phyloP scores from a whole-genome alignment of 371 early-diverging fungal species.

The Capillidium rhysosporum region DNA sequence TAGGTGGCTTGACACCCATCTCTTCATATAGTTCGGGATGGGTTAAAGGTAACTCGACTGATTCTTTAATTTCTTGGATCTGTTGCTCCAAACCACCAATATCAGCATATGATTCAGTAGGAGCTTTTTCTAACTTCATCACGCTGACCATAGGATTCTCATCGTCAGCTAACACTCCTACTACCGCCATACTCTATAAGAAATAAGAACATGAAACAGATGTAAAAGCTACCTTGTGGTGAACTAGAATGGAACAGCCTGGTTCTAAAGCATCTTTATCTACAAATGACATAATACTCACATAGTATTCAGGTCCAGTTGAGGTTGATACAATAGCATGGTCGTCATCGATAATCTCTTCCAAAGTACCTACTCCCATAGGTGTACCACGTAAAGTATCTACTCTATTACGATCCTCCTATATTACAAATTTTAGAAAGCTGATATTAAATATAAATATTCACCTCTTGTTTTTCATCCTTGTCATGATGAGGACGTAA shows the following conservation, averaged over 20 bases:
- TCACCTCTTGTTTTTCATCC: conserved; percentile 29
- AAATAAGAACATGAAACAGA: neutral
- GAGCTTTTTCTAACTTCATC: conserved; percentile 99
- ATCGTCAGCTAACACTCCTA: conserved; percentile 95
- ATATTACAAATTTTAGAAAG: conserved; percentile 1
- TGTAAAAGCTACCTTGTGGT: conserved; percentile 61
- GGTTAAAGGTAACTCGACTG: conserved; percentile 98
- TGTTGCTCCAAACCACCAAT: conserved; percentile 99
- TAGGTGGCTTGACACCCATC: conserved; percentile 99
- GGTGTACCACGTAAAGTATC: conserved; percentile 99
- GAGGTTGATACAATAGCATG: conserved; percentile 98
- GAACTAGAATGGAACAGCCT: conserved; percentile 93
- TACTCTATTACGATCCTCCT: conserved; percentile 85
- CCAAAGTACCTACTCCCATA: conserved; percentile 96
- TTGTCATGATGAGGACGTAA: conserved; percentile 92
- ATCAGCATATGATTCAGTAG: conserved; percentile 98
- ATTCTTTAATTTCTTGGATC: conserved; percentile 99
- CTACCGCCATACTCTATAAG: conserved; percentile 57
- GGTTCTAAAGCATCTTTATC: conserved; percentile 99
- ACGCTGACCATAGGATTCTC: conserved; percentile 98
- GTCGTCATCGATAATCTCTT: conserved; percentile 99
- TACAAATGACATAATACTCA: conserved; percentile 95
- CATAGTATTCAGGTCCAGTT: conserved; percentile 97
- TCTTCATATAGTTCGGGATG: conserved; percentile 99
- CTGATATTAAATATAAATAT: neutral